These are phyloP conservation scores for Caryopteris hybrid DNA, from an alignment of 305 asterid genomes.

Conservation along the genomic window DNA sequence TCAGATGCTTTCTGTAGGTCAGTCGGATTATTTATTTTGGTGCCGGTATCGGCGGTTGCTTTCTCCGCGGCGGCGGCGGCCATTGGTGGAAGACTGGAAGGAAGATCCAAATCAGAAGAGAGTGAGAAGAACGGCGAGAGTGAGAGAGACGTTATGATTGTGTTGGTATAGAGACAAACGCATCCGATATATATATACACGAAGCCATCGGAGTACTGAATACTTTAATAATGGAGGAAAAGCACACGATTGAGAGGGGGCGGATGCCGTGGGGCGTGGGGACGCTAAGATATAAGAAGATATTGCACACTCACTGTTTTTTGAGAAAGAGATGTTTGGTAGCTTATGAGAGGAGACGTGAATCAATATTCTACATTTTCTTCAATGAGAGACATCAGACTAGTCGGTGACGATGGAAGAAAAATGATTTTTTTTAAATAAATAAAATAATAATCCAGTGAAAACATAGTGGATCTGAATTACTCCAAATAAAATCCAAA, in stretches of 20 bases:
- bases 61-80: conserved; percentile 15
- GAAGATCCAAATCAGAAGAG: background rate
- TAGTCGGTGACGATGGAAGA: no score
- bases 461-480: no score
- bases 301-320: no score
- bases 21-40: background rate
- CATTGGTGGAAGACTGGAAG: background rate
- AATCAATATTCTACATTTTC: background rate
- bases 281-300: background rate
- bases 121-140: background rate
- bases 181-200: background rate
- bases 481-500: no score
- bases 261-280: background rate
- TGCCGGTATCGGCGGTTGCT: background rate
- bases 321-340: background rate
- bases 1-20: background rate
- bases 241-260: background rate
- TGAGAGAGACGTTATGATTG: background rate
- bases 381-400: no score
- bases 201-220: background rate
- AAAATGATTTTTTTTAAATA: no score
- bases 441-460: no score
- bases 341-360: background rate
- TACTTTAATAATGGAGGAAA: background rate
- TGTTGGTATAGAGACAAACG: background rate